Evolutionary conservation across 768 basidiomycete genomes (phyloP), one percentile per base, ranked within the genome.

Genomic region (Boletus sensibilis): DNA sequence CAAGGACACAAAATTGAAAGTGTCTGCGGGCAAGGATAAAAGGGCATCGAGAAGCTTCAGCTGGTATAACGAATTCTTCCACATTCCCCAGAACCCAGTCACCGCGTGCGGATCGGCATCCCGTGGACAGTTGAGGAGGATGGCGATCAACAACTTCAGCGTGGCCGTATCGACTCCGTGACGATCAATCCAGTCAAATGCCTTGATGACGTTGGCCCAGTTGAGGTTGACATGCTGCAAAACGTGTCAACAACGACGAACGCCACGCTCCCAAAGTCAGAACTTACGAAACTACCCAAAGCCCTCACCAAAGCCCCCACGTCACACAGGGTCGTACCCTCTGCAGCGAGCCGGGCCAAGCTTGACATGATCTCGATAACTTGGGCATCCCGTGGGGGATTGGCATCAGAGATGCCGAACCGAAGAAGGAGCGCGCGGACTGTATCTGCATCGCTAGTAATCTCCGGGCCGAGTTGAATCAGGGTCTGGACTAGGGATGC

Each of bases 1-100:
- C 27, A 98, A 79, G 33, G 87, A 84, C 50, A 96, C 90, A 68
- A 98, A 92, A 68, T 90, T 94, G 78, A 97, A 94, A 0, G 91
- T 92, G 70, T 97, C 96, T 1, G 85, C 85, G 3, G 94, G 88
- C 25, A 98, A 78, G 25, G 89, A 92, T 11, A 96, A 85, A 37
- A 99, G 80, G 3, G 91, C 91, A 63, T 94, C 92, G 33, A 98
- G 79, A 20, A 99, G 79, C 40, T 87, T 86, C 29, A 98, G 80
- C 68, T 96, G 94, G 63, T 90, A 90, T 25, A 90, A 70, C 1
- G 90, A 81, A 69, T 97, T 95, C 12, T 79, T 79, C 96, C 96
- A 98, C 2, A 77, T 75, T 63, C 81, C 78, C 92, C 92, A 95
- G 66, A 94, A 94, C 16, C 90, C 92, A 6, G 82, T 82, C 16